phyloP scores from a whole-genome alignment of 495 filamentous ascomycete species.

The Cercophora newfieldiana region DNA sequence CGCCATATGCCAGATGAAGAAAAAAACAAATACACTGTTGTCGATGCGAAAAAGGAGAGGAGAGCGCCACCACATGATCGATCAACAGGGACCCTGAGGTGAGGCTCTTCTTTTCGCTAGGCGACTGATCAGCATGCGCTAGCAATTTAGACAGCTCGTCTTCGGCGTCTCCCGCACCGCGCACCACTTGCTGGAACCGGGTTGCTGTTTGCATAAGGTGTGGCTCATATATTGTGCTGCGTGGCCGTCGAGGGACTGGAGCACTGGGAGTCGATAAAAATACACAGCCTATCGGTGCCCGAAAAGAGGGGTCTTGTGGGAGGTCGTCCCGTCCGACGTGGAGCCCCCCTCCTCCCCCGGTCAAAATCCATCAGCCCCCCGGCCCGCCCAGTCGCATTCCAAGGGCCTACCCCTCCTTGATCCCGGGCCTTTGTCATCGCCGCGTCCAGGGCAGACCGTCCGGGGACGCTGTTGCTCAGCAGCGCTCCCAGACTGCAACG shows the following conservation, averaged over 20 bases:
- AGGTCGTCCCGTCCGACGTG: constrained; percentile 4
- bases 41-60: background rate
- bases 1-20: background rate
- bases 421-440: constrained; percentile 2
- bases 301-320: background rate
- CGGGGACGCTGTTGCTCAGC: background rate
- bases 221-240: background rate
- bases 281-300: constrained; percentile 8
- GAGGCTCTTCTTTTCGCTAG: background rate
- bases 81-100: background rate
- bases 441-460: background rate
- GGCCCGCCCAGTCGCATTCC: background rate
- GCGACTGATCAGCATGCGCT: background rate
- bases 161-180: background rate
- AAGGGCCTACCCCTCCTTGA: background rate
- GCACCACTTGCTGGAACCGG: background rate
- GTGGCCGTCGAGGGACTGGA: background rate
- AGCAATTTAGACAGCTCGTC: background rate
- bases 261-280: constrained; percentile 9
- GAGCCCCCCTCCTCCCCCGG: background rate
- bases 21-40: background rate
- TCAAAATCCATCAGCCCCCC: background rate
- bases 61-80: background rate
- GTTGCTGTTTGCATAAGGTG: constrained; percentile 5
- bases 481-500: constrained; percentile 1